Percentiles rank a stretch among this genome's conserved stretches.
Evolutionary conservation across 1,284 basidiomycete genomes (phyloP).

Genomic region (Pseudozyma tsukubaensis): DNA sequence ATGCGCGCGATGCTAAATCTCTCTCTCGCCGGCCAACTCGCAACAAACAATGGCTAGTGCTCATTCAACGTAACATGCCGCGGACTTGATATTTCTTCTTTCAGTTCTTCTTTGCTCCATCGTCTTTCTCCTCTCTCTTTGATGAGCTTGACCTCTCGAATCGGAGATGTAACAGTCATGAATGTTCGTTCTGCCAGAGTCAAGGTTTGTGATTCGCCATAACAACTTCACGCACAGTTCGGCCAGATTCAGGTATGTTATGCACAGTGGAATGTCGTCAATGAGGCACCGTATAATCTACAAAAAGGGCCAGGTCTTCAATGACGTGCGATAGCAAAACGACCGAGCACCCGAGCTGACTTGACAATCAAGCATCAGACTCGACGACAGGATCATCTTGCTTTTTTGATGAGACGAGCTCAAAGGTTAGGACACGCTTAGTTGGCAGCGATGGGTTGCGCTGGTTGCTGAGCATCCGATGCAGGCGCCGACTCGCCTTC

Average conservation of each 20-base stretch:
- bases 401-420: conserved; percentile 12
- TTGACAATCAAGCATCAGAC: not conserved
- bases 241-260: not conserved
- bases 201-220: too few relatives aligned
- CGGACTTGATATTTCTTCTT: too few relatives aligned
- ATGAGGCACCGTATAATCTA: conserved; percentile 36
- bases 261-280: conserved; percentile 18
- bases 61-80: too few relatives aligned
- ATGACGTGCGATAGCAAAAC: conserved; percentile 13
- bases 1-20: too few relatives aligned
- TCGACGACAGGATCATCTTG: conserved; percentile 5
- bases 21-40: too few relatives aligned
- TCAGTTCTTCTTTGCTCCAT: too few relatives aligned
- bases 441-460: conserved; percentile 42
- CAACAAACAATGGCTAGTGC: too few relatives aligned
- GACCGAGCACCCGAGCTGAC: not conserved
- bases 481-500: conserved; percentile 28
- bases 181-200: too few relatives aligned
- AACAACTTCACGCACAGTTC: too few relatives aligned
- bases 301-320: conserved; percentile 28
- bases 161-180: too few relatives aligned
- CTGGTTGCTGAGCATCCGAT: conserved; percentile 36
- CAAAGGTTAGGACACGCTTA: conserved; percentile 2
- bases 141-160: too few relatives aligned
- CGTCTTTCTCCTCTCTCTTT: too few relatives aligned